These are phyloP conservation scores for Neurospora hispaniola DNA, from an alignment of 495 filamentous ascomycete genomes.

Conservation along the genomic window DNA sequence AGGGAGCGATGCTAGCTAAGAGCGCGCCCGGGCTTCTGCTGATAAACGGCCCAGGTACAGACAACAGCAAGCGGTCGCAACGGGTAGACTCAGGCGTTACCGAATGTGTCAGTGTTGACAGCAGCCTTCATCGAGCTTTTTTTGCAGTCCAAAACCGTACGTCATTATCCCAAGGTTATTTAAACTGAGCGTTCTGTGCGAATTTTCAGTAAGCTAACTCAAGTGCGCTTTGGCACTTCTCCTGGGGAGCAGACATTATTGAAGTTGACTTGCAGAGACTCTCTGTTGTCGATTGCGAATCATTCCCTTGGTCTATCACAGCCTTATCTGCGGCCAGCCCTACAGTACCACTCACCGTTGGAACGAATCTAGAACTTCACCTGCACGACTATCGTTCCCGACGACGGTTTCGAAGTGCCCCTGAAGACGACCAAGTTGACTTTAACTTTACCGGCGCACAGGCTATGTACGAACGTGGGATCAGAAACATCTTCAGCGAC, in stretches of 20 bases:
- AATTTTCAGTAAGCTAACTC: neutral
- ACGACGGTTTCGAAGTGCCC: slow-evolving; percentile 1
- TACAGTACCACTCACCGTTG: slow-evolving; percentile 70
- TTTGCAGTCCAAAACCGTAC: slow-evolving; percentile 62
- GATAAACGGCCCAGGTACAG: slow-evolving; percentile 34
- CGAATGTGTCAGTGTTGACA: slow-evolving; percentile 78
- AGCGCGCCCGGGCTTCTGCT: slow-evolving; percentile 56
- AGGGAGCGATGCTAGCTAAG: slow-evolving; percentile 54
- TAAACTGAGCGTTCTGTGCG: neutral
- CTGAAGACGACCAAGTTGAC: slow-evolving; percentile 12
- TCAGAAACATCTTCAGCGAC: slow-evolving; percentile 22
- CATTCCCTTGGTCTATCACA: slow-evolving; percentile 75
- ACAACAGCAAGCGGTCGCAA: slow-evolving; percentile 31
- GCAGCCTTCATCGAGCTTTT: slow-evolving; percentile 55
- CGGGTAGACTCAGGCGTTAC: slow-evolving; percentile 57
- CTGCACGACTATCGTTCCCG: slow-evolving; percentile 64
- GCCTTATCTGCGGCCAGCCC: slow-evolving; percentile 68
- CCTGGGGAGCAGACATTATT: slow-evolving; percentile 43
- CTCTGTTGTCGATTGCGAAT: slow-evolving; percentile 55
- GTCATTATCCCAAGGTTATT: slow-evolving; percentile 13
- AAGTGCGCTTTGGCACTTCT: neutral
- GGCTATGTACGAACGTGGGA: slow-evolving; percentile 20
- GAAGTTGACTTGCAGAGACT: slow-evolving; percentile 78
- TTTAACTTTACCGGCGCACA: slow-evolving; percentile 19
- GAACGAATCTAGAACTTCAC: slow-evolving; percentile 72